These are phyloP conservation scores for Berkeleyomyces rouxiae DNA, from an alignment of 2,329 filamentous ascomycete species.

Conservation along the genomic window DNA sequence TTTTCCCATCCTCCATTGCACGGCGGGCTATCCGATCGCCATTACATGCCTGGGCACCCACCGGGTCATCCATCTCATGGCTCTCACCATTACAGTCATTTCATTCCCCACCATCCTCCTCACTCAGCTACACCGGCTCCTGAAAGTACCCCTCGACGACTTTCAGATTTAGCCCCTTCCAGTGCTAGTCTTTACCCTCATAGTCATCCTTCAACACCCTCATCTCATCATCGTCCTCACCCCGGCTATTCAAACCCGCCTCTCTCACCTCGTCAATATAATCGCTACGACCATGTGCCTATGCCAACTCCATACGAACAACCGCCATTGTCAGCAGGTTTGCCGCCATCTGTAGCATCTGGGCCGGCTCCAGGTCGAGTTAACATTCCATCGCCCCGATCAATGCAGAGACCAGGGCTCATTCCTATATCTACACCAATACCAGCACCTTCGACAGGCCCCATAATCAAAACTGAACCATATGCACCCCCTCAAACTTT, in stretches of 20 bases:
- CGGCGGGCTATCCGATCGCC: not conserved
- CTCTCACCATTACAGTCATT: not conserved
- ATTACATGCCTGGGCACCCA: not conserved
- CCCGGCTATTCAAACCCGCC: constrained; percentile 1
- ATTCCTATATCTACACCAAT: not conserved
- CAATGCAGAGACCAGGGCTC: not conserved
- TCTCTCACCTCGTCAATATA: constrained; percentile 7
- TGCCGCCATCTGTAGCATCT: not conserved
- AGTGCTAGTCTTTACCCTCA: not conserved
- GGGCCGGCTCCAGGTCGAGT: not conserved
- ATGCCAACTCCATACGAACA: not conserved
- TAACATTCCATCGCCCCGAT: not conserved
- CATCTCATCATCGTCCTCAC: not conserved
- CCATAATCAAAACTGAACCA: not conserved
- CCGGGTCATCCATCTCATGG: not conserved
- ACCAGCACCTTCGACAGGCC: not conserved
- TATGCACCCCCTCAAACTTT: not conserved
- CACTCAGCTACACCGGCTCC: not conserved
- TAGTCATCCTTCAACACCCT: not conserved
- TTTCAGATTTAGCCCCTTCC: not conserved
- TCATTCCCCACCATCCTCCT: not conserved
- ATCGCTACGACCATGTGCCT: not conserved
- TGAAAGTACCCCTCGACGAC: not conserved
- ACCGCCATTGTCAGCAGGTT: not conserved
- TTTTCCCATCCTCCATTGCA: constrained; percentile 6